Evolutionary conservation across 345 rosid species (phyloP).

Genomic region (Eucalyptus pauciflora): DNA sequence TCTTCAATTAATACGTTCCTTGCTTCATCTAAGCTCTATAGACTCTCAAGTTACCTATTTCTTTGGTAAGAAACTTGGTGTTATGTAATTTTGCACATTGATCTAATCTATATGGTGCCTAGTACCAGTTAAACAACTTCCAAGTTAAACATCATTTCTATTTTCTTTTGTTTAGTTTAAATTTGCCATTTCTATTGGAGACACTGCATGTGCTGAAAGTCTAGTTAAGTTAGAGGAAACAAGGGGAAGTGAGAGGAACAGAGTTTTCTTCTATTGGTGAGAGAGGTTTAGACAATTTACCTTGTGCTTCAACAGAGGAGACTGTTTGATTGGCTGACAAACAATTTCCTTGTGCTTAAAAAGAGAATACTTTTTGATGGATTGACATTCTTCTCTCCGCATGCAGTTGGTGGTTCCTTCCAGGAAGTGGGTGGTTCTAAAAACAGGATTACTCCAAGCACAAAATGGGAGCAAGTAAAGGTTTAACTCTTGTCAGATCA

Average conservation of each 20-base stretch:
- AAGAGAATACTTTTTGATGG: background rate
- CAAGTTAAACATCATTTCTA: background rate
- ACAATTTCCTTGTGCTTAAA: background rate
- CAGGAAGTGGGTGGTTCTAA: conserved; percentile 38
- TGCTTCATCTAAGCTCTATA: background rate
- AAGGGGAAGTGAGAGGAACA: background rate
- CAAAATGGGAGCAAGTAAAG: conserved; percentile 97
- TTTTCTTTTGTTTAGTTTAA: background rate
- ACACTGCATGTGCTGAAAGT: background rate
- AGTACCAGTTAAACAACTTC: background rate
- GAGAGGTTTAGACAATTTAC: background rate
- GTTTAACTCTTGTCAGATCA: conserved; percentile 18
- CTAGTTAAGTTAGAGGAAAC: background rate
- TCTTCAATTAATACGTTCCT: background rate
- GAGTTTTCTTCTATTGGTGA: background rate
- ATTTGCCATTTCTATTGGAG: background rate
- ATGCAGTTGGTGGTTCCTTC: conserved; percentile 32
- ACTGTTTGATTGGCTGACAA: background rate
- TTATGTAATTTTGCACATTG: background rate
- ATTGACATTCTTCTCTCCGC: background rate
- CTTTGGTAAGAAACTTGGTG: background rate
- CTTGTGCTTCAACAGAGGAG: background rate
- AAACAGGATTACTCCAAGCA: conserved; percentile 63
- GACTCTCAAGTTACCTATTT: background rate
- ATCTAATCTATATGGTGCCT: background rate